Conservation (phyloP, 2,329 filamentous ascomycete genomes). For the Triangularia verruculosa region DNA sequence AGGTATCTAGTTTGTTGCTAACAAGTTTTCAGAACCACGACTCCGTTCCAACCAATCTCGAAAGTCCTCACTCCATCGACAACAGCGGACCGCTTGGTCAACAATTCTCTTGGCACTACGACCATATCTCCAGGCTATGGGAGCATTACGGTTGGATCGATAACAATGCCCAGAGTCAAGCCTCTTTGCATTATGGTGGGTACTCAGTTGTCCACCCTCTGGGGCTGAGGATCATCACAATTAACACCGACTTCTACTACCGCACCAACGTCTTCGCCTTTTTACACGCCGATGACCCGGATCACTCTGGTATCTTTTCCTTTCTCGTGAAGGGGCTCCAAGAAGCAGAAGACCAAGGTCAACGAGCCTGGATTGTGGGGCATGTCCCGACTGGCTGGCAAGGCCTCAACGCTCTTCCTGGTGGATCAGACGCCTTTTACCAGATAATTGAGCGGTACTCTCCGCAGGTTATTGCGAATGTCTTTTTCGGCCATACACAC, state of each 20-base stretch:
- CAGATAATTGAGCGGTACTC: constrained; percentile 41
- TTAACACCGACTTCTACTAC: constrained; percentile 48
- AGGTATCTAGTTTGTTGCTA: background rate
- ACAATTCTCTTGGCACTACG: constrained; percentile 58
- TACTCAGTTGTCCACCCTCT: constrained; percentile 54
- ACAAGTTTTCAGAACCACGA: constrained; percentile 46
- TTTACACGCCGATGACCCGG: constrained; percentile 38
- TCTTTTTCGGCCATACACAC: constrained; percentile 44
- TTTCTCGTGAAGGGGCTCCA: constrained; percentile 43
- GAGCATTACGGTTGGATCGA: constrained; percentile 55
- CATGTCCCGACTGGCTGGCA: constrained; percentile 56
- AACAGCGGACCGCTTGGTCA: constrained; percentile 45
- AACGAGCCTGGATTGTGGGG: constrained; percentile 43
- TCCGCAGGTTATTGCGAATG: constrained; percentile 41
- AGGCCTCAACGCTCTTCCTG: constrained; percentile 50
- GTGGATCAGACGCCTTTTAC: constrained; percentile 41
- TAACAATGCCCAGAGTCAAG: constrained; percentile 42
- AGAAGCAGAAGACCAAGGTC: constrained; percentile 38
- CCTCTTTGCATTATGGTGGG: constrained; percentile 52
- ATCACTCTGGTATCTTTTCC: constrained; percentile 41
- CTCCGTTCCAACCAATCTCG: constrained; percentile 50
- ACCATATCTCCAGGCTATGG: constrained; percentile 55
- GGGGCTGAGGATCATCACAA: constrained; percentile 46
- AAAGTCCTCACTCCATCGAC: constrained; percentile 51
- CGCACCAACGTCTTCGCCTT: constrained; percentile 43